A percentile compares a stretch with the other conserved stretches of the same genome.
Conservation (phyloP, 1,284 basidiomycete genomes). For the Amylostereum chailletii region DNA sequence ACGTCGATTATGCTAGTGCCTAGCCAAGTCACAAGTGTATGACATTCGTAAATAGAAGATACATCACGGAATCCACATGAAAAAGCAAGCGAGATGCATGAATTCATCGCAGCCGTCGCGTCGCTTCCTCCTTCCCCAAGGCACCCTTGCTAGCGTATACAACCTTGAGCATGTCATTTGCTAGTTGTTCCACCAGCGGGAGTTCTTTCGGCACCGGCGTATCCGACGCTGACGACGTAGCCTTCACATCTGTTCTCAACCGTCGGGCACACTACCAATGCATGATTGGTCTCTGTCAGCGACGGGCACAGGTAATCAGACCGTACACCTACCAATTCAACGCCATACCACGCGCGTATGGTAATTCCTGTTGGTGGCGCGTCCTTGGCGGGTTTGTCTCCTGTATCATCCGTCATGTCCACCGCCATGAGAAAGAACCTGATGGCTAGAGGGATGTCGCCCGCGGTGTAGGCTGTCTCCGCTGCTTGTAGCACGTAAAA, state of each 20-base stretch:
- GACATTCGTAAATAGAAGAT: too few species aligned
- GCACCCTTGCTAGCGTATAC: slow-evolving; percentile 1
- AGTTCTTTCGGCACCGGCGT: slow-evolving; percentile 9
- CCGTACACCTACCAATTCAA: slow-evolving; percentile 64
- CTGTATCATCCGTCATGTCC: slow-evolving; percentile 73
- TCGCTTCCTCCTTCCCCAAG: too few species aligned
- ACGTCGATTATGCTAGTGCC: too few species aligned
- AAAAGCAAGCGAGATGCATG: too few species aligned
- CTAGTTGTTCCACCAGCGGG: slow-evolving; percentile 7
- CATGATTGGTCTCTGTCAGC: too few species aligned
- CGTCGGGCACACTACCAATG: slow-evolving; percentile 7
- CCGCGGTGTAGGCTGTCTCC: slow-evolving; percentile 79
- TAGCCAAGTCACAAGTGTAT: too few species aligned
- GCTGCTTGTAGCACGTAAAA: slow-evolving; percentile 79
- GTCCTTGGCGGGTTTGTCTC: slow-evolving; percentile 27
- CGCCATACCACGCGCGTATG: slow-evolving; percentile 77
- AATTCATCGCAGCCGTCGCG: too few species aligned
- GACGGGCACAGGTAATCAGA: neutral
- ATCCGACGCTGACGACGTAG: slow-evolving; percentile 10
- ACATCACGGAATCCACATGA: too few species aligned
- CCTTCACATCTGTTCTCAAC: slow-evolving; percentile 5
- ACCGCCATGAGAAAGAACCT: slow-evolving; percentile 78
- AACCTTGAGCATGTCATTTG: slow-evolving; percentile 8
- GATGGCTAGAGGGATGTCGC: slow-evolving; percentile 67
- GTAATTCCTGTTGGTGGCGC: slow-evolving; percentile 48